Percentiles rank a stretch among this genome's conserved stretches.
Evolutionary conservation across 2,329 filamentous ascomycete species (phyloP).

Genomic region (Hypoxylon sp.): DNA sequence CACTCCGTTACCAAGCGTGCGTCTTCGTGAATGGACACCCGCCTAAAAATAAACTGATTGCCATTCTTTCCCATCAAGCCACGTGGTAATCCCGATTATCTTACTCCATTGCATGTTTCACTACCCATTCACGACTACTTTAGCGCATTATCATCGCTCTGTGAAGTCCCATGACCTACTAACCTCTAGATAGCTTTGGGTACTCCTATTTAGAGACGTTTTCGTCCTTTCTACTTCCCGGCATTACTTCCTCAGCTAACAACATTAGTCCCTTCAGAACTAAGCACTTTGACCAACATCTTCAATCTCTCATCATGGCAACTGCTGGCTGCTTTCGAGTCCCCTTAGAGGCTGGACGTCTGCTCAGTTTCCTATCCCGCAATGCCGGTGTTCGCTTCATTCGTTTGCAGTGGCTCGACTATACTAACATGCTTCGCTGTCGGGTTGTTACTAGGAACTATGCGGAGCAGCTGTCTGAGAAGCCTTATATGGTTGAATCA

Average conservation of each 20-base stretch:
- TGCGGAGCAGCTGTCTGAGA: background rate
- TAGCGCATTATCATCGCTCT: background rate
- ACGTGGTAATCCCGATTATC: background rate
- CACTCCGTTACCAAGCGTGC: background rate
- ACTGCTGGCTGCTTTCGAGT: background rate
- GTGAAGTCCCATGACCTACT: background rate
- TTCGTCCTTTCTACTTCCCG: background rate
- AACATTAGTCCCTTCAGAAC: background rate
- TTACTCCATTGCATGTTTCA: background rate
- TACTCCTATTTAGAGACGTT: background rate
- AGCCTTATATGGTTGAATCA: background rate
- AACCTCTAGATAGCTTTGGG: background rate
- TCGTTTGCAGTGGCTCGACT: constrained; percentile 2
- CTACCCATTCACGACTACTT: background rate
- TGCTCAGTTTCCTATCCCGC: background rate
- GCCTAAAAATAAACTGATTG: background rate
- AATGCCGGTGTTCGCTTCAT: background rate
- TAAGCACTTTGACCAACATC: background rate
- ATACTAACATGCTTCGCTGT: background rate
- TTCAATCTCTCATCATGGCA: background rate
- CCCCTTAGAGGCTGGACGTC: background rate
- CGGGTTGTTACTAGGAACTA: background rate
- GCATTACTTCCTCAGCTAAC: background rate
- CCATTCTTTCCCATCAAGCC: background rate
- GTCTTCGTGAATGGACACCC: background rate